A percentile compares a stretch with the other conserved stretches of the same genome.
phyloP scores from a whole-genome alignment of 2,329 filamentous ascomycete species.

The Sclerotinia trifoliorum region DNA sequence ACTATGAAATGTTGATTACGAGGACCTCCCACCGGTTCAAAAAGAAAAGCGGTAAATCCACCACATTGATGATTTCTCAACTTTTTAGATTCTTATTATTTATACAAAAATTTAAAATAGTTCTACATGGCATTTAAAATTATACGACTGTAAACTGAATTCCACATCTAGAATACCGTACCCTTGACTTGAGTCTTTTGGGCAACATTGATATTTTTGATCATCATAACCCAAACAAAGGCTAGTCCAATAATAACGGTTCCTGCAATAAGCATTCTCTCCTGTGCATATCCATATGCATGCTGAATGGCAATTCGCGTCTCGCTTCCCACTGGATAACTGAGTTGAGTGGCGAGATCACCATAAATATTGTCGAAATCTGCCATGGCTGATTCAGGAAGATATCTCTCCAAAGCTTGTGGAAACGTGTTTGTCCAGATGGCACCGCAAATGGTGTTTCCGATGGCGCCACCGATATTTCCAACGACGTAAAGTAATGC shows the following conservation, averaged over 20 bases:
- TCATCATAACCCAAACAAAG: constrained; percentile 45
- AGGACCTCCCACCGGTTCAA: constrained; percentile 6
- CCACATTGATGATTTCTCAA: too few relatives aligned
- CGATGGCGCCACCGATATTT: constrained; percentile 59
- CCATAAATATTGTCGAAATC: constrained; percentile 52
- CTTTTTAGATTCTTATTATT: too few relatives aligned
- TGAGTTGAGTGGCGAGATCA: constrained; percentile 51
- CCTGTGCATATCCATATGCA: constrained; percentile 55
- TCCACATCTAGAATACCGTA: constrained; percentile 32
- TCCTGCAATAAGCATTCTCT: constrained; percentile 52
- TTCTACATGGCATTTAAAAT: not conserved
- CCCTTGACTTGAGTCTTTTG: constrained; percentile 47
- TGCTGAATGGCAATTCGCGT: constrained; percentile 52
- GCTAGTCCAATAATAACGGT: constrained; percentile 46
- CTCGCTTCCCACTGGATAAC: constrained; percentile 49
- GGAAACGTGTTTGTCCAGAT: constrained; percentile 64
- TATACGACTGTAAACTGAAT: not conserved
- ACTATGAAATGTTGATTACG: constrained; percentile 12
- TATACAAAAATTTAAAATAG: too few relatives aligned
- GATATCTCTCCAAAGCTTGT: constrained; percentile 49
- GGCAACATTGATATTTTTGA: constrained; percentile 49
- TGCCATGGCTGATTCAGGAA: constrained; percentile 46
- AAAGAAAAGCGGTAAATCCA: not conserved
- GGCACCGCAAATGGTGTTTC: constrained; percentile 58
- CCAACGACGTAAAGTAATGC: constrained; percentile 50